phyloP scores from a whole-genome alignment of 139 green algal genomes.

The Diplosphaera chodatii region DNA sequence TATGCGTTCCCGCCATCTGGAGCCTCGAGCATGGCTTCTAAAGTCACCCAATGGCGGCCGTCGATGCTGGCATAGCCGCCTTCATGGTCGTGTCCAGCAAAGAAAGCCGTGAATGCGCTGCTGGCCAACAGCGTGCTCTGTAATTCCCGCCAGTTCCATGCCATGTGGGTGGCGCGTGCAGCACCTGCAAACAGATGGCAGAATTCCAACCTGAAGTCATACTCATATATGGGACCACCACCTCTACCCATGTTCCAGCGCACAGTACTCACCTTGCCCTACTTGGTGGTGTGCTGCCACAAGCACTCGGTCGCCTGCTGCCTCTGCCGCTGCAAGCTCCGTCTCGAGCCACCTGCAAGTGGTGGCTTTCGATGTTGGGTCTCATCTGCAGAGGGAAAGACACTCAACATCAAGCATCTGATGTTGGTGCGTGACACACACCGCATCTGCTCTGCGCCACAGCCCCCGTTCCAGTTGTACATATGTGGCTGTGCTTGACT shows the following conservation, averaged over 20 bases:
- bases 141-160: constrained; percentile 47
- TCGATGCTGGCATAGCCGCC: constrained; percentile 25
- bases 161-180: constrained; percentile 37
- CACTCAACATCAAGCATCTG: no score
- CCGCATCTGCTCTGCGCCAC: constrained; percentile 28
- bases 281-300: constrained; percentile 47
- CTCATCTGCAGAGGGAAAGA: no score
- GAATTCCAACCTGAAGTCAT: no score
- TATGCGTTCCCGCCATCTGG: neutral
- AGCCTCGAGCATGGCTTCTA: constrained; percentile 50
- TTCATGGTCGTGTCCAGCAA: constrained; percentile 58
- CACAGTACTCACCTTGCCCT: constrained; percentile 21
- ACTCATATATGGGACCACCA: no score
- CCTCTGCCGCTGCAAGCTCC: constrained; percentile 25
- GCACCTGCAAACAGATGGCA: constrained; percentile 4
- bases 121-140: constrained; percentile 19
- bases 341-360: constrained; percentile 25
- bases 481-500: constrained; percentile 39
- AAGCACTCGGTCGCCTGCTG: constrained; percentile 33
- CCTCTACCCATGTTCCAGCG: neutral
- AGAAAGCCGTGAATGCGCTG: constrained; percentile 17
- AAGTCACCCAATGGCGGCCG: constrained; percentile 43
- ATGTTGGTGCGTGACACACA: no score
- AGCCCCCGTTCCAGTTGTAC: constrained; percentile 58
- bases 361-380: no score